A percentile compares a stretch with the other conserved stretches of the same genome.
Conservation (phyloP, 1,284 basidiomycete genomes). For the Heterobasidion occidentale region DNA sequence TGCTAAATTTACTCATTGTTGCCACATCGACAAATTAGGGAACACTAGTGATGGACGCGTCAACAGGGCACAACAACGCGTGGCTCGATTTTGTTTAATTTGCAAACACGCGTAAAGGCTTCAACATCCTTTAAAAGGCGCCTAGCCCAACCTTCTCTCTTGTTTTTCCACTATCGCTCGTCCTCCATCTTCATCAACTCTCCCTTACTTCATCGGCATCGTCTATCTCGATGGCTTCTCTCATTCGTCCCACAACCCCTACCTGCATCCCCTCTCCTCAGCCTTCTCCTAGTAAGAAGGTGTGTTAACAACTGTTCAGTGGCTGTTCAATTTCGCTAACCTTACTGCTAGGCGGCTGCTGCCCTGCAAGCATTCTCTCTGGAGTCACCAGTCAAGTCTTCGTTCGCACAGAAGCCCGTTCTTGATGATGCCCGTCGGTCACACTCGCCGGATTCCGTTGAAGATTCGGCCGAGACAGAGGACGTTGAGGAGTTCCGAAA, state of each 20-base stretch:
- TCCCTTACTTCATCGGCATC: background rate
- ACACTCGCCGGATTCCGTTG: conserved; percentile 8
- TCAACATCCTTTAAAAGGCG: background rate
- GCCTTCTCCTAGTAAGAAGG: conserved; percentile 14
- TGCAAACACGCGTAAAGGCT: conserved; percentile 6
- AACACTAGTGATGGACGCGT: conserved; percentile 5
- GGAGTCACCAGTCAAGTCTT: conserved; percentile 9
- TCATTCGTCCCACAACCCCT: conserved; percentile 10
- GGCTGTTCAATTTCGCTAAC: background rate
- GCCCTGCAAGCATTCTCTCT: conserved; percentile 13
- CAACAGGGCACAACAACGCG: conserved; percentile 11
- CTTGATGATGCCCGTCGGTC: conserved; percentile 12
- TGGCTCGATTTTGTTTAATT: background rate
- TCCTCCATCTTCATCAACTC: background rate
- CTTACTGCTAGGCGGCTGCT: conserved; percentile 9
- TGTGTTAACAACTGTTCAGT: background rate
- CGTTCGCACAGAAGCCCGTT: background rate
- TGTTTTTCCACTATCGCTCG: background rate
- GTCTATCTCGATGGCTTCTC: conserved; percentile 7
- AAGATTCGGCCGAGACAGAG: conserved; percentile 12
- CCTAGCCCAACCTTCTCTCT: background rate
- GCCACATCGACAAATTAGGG: no score
- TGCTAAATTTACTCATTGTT: no score
- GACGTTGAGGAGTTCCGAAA: conserved; percentile 16
- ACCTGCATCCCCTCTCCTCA: conserved; percentile 2